Evolutionary conservation across 1,139 yeast genomes (phyloP).

Genomic region (Lodderomyces parapsilosis): DNA sequence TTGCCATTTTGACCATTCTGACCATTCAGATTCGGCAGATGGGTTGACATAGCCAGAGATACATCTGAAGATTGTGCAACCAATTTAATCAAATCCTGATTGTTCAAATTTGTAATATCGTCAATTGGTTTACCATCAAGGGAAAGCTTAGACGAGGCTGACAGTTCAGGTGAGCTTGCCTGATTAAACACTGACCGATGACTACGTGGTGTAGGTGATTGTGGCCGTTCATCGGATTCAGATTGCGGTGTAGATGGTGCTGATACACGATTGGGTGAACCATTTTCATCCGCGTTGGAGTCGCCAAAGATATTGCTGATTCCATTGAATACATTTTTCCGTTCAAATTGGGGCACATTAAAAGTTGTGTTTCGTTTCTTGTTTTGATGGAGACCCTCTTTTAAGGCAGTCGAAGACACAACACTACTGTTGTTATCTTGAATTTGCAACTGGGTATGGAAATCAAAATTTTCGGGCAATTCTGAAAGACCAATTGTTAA

Average conservation of each 20-base stretch:
- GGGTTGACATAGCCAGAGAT: neutral
- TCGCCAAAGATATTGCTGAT: slow-evolving; percentile 33
- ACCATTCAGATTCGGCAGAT: neutral
- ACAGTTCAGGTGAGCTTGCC: slow-evolving; percentile 1
- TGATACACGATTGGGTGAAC: neutral
- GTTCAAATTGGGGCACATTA: slow-evolving; percentile 40
- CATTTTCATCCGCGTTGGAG: neutral
- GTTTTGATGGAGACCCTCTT: slow-evolving; percentile 2
- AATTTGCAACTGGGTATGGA: slow-evolving; percentile 42
- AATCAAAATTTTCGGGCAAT: slow-evolving; percentile 43
- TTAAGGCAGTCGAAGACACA: slow-evolving; percentile 9
- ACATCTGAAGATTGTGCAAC: slow-evolving; percentile 6
- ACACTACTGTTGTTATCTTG: slow-evolving; percentile 21
- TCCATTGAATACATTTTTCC: slow-evolving; percentile 40
- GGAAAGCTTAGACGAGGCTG: slow-evolving; percentile 4
- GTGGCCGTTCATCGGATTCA: neutral
- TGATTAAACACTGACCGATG: slow-evolving; percentile 1
- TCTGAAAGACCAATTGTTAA: slow-evolving; percentile 39
- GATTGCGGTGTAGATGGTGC: slow-evolving; percentile 5
- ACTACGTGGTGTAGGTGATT: neutral
- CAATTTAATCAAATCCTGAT: slow-evolving; percentile 4
- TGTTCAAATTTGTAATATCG: slow-evolving; percentile 4
- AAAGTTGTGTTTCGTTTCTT: slow-evolving; percentile 13
- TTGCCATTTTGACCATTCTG: neutral
- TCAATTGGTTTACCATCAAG: slow-evolving; percentile 1